A percentile compares a stretch with the other conserved stretches of the same genome.
phyloP scores from a whole-genome alignment of 345 rosid species.

The Populus davidiana region DNA sequence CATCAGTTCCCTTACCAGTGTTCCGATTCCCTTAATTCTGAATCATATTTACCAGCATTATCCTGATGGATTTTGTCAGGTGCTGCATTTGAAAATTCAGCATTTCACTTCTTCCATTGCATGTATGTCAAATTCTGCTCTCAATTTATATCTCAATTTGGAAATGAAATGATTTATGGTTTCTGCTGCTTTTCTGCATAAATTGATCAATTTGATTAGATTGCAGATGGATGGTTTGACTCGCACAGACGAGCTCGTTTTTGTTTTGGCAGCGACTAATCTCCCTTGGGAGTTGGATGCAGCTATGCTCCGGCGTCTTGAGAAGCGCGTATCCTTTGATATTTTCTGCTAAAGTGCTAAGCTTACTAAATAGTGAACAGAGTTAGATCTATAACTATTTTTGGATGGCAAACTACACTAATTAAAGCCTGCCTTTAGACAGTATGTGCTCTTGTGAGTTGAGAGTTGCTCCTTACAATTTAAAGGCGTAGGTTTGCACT shows the following conservation, averaged over 20 bases:
- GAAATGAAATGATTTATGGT: neutral
- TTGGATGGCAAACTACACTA: neutral
- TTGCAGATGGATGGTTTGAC: slow-evolving; percentile 97
- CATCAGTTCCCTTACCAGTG: neutral
- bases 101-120: neutral
- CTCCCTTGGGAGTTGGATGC: slow-evolving; percentile 99
- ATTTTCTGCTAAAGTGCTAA: neutral
- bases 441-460: neutral
- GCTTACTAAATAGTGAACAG: neutral
- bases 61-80: neutral
- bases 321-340: slow-evolving; percentile 85
- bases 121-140: neutral
- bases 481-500: neutral
- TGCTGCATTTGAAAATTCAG: slow-evolving; percentile 4
- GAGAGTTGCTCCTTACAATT: neutral
- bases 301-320: slow-evolving; percentile 96
- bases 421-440: neutral
- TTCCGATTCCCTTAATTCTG: neutral
- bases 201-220: slow-evolving; percentile 23
- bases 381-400: neutral
- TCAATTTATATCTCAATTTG: neutral
- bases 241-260: slow-evolving; percentile 78
- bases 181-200: slow-evolving; percentile 5
- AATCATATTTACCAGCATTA: neutral
- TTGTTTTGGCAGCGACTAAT: slow-evolving; percentile 95